Conservation (phyloP, 2,329 filamentous ascomycete species). For the Moelleriella libera region DNA sequence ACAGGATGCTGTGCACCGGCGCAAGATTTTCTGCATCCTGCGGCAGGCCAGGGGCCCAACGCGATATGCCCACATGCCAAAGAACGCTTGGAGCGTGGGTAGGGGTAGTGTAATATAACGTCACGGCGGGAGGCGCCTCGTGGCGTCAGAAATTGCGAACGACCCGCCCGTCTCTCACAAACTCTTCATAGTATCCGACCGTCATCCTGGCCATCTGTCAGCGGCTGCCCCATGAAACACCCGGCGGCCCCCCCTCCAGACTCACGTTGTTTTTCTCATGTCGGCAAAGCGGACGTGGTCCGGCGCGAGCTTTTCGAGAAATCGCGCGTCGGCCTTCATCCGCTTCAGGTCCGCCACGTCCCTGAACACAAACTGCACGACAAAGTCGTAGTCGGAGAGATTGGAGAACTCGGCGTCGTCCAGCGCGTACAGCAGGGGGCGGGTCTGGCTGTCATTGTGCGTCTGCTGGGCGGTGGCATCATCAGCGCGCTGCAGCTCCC, state of each 20-base stretch:
- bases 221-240: too few species aligned
- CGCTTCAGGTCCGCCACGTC: conserved; percentile 3
- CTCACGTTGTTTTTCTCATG: neutral
- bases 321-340: conserved; percentile 5
- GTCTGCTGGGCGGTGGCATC: neutral
- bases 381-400: conserved; percentile 4
- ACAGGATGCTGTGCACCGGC: too few species aligned
- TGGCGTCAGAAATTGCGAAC: neutral
- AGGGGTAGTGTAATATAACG: too few species aligned
- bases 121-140: too few species aligned
- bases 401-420: conserved; percentile 5
- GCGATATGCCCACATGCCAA: too few species aligned
- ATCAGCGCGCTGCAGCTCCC: neutral
- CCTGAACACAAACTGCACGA: conserved; percentile 4
- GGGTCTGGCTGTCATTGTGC: conserved; percentile 3
- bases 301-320: conserved; percentile 2
- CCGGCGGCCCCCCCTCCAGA: too few species aligned
- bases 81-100: too few species aligned
- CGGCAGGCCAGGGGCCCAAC: too few species aligned
- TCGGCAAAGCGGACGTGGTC: conserved; percentile 6
- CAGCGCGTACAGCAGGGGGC: conserved; percentile 2
- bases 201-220: neutral
- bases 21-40: too few species aligned
- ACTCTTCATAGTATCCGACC: neutral
- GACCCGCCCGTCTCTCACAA: neutral